Conservation (phyloP, 305 asterid genomes). For the Fraxinus sp. region DNA sequence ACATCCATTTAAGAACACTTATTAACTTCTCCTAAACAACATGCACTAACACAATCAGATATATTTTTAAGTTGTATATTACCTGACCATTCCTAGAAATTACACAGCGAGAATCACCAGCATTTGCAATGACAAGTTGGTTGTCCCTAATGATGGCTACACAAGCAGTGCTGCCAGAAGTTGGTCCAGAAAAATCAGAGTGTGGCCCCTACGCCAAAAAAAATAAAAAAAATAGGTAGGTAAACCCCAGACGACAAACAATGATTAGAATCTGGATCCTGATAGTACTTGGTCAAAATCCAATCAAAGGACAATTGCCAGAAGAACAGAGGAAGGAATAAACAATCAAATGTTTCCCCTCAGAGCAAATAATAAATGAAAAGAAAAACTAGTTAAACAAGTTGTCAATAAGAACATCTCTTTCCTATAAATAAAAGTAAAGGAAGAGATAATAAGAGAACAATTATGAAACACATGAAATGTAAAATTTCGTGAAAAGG, state of each 20-base stretch:
- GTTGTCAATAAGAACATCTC: background rate
- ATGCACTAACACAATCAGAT: background rate
- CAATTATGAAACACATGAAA: background rate
- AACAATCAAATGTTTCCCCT: background rate
- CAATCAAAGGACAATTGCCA: background rate
- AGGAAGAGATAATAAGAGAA: background rate
- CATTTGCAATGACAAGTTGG: slow-evolving; percentile 88
- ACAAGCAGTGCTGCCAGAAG: slow-evolving; percentile 92
- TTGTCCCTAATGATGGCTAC: slow-evolving; percentile 73
- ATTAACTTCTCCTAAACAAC: background rate
- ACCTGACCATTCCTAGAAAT: slow-evolving; percentile 98
- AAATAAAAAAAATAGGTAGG: background rate
- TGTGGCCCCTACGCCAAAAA: slow-evolving; percentile 73
- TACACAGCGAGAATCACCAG: slow-evolving; percentile 97
- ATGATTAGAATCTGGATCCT: background rate
- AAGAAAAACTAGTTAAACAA: background rate
- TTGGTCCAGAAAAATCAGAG: slow-evolving; percentile 88
- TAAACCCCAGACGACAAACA: background rate
- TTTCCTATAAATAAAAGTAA: background rate
- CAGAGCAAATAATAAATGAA: background rate
- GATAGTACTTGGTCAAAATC: background rate
- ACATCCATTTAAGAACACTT: background rate
- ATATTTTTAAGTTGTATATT: background rate
- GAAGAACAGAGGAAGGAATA: background rate
- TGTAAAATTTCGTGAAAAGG: background rate